Evolutionary conservation across 2,329 filamentous ascomycete species (phyloP).

Genomic region (Emmonsia crescens): DNA sequence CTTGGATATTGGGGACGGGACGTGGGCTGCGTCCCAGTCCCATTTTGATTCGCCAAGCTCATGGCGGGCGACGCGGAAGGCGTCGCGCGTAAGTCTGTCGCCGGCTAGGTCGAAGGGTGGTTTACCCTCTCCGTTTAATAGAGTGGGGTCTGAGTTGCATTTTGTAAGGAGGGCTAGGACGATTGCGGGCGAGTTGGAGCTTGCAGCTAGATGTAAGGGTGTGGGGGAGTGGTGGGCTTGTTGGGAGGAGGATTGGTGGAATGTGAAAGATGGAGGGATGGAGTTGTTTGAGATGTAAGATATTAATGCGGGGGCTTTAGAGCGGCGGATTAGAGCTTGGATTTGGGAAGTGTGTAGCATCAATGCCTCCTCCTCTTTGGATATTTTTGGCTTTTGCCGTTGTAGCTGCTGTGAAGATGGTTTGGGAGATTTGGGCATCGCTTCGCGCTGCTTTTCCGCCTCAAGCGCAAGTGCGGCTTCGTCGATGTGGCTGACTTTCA

Average conservation of each 20-base stretch:
- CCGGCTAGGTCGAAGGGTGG: constrained; percentile 79
- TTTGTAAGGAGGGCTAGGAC: constrained; percentile 66
- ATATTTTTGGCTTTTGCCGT: constrained; percentile 47
- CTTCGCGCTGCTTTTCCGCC: constrained; percentile 37
- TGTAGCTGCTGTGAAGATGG: constrained; percentile 22
- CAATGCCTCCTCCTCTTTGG: constrained; percentile 74
- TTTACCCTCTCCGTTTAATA: constrained; percentile 63
- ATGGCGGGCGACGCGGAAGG: constrained; percentile 76
- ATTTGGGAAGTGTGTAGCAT: constrained; percentile 80
- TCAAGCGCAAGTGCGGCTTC: constrained; percentile 49
- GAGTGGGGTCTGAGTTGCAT: constrained; percentile 60
- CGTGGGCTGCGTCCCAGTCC: constrained; percentile 65
- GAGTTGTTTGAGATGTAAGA: constrained; percentile 72
- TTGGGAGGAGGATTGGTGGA: constrained; percentile 55
- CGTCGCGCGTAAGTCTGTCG: constrained; percentile 74
- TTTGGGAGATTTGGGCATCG: constrained; percentile 27
- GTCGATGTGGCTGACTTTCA: constrained; percentile 72
- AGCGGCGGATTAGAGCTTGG: constrained; percentile 75
- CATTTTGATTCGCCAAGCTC: constrained; percentile 68
- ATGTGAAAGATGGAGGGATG: constrained; percentile 60
- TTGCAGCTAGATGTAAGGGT: constrained; percentile 73
- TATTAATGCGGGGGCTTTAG: constrained; percentile 76
- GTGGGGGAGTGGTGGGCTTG: constrained; percentile 72
- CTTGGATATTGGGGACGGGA: constrained; percentile 61
- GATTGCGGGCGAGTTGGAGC: constrained; percentile 67